These are phyloP conservation scores for Entelexis paramagnoliae DNA, from an alignment of 1,139 yeast species.

Conservation along the genomic window DNA sequence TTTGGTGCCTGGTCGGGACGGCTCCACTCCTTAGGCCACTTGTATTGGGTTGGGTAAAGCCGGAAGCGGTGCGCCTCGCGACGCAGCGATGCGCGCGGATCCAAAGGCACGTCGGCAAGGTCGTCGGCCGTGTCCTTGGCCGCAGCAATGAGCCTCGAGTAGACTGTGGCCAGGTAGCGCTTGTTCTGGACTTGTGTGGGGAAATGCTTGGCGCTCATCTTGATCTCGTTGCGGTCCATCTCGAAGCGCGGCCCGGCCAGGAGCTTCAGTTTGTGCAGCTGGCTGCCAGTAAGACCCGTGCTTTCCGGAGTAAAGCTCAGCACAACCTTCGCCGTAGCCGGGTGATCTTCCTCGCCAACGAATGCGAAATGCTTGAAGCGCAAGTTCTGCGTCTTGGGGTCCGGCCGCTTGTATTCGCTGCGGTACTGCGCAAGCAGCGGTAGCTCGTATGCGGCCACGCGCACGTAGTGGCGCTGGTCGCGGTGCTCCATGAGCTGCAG, in stretches of 20 bases:
- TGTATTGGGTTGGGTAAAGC: conserved; percentile 27
- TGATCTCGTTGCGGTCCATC: conserved; percentile 46
- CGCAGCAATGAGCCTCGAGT: conserved; percentile 51
- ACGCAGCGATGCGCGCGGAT: conserved; percentile 54
- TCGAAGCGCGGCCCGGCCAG: conserved; percentile 74
- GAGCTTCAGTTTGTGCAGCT: conserved; percentile 64
- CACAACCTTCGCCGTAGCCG: conserved; percentile 51
- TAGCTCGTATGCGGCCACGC: conserved; percentile 84
- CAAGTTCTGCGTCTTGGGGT: conserved; percentile 41
- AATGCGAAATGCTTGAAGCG: conserved; percentile 62
- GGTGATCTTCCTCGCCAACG: conserved; percentile 56
- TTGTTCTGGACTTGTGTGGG: conserved; percentile 81
- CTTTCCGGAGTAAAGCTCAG: conserved; percentile 46
- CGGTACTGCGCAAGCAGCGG: conserved; percentile 73
- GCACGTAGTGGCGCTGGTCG: conserved; percentile 49
- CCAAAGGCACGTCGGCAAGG: conserved; percentile 72
- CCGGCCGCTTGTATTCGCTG: conserved; percentile 37
- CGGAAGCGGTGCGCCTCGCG: conserved; percentile 35
- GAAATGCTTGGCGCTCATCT: conserved; percentile 53
- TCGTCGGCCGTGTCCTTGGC: conserved; percentile 54
- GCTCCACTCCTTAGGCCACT: conserved; percentile 79
- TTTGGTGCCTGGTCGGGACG: conserved; percentile 41
- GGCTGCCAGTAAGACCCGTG: conserved; percentile 39
- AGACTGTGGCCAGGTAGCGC: conserved; percentile 53
- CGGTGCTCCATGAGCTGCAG: conserved; percentile 53